Percentiles rank a stretch among this genome's conserved stretches.
These are phyloP conservation scores for Przewalskia tangutica DNA, from an alignment of 257 asterid genomes.

Conservation along the genomic window DNA sequence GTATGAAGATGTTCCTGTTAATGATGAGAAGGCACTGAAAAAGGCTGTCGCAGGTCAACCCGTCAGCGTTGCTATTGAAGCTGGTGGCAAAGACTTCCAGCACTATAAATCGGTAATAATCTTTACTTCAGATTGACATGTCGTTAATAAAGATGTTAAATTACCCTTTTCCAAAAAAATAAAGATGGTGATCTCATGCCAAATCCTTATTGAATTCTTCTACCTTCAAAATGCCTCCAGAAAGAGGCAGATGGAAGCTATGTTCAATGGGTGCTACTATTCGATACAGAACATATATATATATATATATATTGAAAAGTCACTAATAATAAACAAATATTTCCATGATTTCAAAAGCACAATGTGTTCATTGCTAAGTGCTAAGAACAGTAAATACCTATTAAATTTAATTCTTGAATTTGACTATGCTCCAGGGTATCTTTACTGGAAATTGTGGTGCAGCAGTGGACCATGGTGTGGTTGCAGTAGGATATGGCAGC, in stretches of 20 bases:
- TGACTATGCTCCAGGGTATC: conserved; percentile 33
- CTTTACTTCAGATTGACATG: not conserved
- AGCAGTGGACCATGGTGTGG: conserved; percentile 68
- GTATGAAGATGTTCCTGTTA: conserved; percentile 43
- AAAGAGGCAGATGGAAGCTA: too few species aligned
- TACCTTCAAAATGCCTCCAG: too few species aligned
- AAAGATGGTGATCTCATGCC: too few species aligned
- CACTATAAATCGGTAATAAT: conserved; percentile 39
- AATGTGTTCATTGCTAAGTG: not conserved
- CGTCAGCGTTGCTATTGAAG: conserved; percentile 61
- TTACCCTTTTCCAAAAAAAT: not conserved
- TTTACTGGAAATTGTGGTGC: conserved; percentile 53
- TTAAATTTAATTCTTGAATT: not conserved
- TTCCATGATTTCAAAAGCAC: not conserved
- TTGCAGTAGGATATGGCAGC: conserved; percentile 59
- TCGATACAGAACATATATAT: too few species aligned
- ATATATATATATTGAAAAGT: too few species aligned
- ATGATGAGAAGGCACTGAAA: conserved; percentile 38
- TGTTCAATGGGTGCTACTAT: too few species aligned
- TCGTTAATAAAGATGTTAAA: not conserved
- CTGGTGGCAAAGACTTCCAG: conserved; percentile 63
- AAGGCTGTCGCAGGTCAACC: conserved; percentile 53
- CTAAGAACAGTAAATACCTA: too few species aligned
- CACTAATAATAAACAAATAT: not conserved
- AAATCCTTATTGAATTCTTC: too few species aligned